Evolutionary conservation across 805 yeast species (phyloP), one percentile per base, ranked within the genome.

Genomic region (Cyberlindnera galapagoensis): DNA sequence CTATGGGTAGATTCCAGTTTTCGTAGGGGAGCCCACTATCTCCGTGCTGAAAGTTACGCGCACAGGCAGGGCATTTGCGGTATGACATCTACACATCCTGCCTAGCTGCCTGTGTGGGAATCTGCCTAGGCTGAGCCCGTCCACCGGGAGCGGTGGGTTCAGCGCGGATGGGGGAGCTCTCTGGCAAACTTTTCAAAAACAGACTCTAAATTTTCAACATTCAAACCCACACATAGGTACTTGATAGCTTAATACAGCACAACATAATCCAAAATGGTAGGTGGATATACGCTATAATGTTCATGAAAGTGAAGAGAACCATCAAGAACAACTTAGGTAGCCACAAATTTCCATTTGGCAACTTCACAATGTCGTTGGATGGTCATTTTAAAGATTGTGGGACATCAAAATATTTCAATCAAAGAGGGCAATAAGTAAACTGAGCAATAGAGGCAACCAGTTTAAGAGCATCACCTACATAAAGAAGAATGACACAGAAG

Each of bases 261-360:
- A 28, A 28, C 30, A 28, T 28, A 20, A 42, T 43, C 43, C 47
- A 40, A 45, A 45, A 45, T 45, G 49, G 49, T 45, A 43, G 32
- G 49, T 44, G 21, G 30, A 11, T 22, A 21, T n/a, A n/a, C n/a
- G n/a, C n/a, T n/a, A n/a, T n/a, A n/a, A n/a, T n/a, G n/a, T n/a
- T n/a, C n/a, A n/a, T n/a, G n/a, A n/a, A n/a, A n/a, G n/a, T n/a
- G n/a, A n/a, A n/a, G n/a, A n/a, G n/a, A n/a, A n/a, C n/a, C n/a
- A n/a, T n/a, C n/a, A n/a, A n/a, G n/a, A n/a, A n/a, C n/a, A n/a
- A n/a, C n/a, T n/a, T n/a, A n/a, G n/a, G n/a, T n/a, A n/a, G n/a
- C n/a, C n/a, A n/a, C n/a, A n/a, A n/a, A n/a, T n/a, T n/a, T n/a
- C n/a, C n/a, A n/a, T n/a, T n/a, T n/a, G n/a, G n/a, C n/a, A n/a